Evolutionary conservation across 768 basidiomycete genomes (phyloP), one percentile per base, ranked within the genome.

Genomic region (Suillus alpinus): DNA sequence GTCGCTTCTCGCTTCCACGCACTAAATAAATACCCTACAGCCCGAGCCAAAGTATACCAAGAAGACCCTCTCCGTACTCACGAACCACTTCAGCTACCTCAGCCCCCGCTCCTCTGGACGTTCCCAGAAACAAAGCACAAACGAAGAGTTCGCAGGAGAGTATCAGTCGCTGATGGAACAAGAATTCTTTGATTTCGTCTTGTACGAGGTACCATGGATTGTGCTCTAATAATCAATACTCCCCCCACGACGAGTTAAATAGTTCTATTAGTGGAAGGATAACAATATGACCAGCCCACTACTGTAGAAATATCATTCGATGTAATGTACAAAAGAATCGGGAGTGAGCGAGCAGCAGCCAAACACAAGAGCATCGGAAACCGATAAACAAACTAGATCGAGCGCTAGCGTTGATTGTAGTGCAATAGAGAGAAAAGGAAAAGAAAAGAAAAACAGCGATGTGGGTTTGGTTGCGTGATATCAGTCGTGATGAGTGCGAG

Each of bases 201-300:
- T 96, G 69, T 95, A 88, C 71, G 96, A 98, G 73, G 84, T 99
- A 57, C 94, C 93, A 36, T 94, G 91, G 90, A 91, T 97, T 66
- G 77, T 88, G 41, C 81, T 84, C 67, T 89, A 79, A 79, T 70
- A 32, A 39, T 20, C 34, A 18, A 41, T 37, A 23, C n/a, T 60
- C 20, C 26, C 53, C 59, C 59, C 59, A 63, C 61, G 60, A 60
- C 62, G 67, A 69, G 64, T 64, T 69, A 71, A 68, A 77, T 73
- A 76, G 72, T 68, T 78, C 76, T 77, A 84, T 85, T 85, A 85
- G 77, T 75, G 72, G 78, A 80, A 77, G 67, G 77, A 85, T 84
- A 85, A 84, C 77, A 77, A 82, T 84, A 85, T 74, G 80, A 76
- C 76, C 80, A 78, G 78, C 78, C 80, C 78, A 82, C 77, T 80